Evolutionary conservation across 257 asterid genomes (phyloP), one percentile per base, ranked within the genome.

Genomic region (Solanum boliviense): DNA sequence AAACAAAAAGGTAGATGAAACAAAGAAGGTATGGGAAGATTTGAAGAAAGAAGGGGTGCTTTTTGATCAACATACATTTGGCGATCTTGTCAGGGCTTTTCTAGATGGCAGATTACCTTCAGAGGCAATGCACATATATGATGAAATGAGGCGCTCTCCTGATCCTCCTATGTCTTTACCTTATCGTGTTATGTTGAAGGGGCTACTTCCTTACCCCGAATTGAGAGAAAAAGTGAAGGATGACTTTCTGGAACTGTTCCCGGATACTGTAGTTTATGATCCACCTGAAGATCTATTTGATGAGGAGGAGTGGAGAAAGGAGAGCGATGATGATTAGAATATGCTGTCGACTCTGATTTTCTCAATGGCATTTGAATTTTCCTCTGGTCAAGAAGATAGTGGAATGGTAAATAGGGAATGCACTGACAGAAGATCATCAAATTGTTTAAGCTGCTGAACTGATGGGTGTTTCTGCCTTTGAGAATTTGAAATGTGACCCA

Each of bases 21-120:
- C 96, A 32, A 91, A 91, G 76, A 90, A 65, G 85, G 98, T 97
- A 18, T 97, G 99, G 98, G 92, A 75, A n/a, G 98, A 97, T 91
- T 79, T 97, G 79, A 94, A 92, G 91, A 90, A 89, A 36, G 98
- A 97, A 91, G 93, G 88, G 84, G 96, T 97, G 65, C 95, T 91
- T 90, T 97, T 97, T 72, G 98, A 97, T 91, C 99, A 97, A 91
- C 99, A 95, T 82, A 97, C 98, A 4, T 97, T 95, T 88, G 98
- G 99, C 58, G 98, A 95, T 88, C 95, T 97, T n/a, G 76, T 97
- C 46, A 91, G 98, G 92, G 98, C 99, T 21, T 97, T 95, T 89
- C 89, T 94, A 60, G 98, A 95, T 85, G 87, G 92, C 39, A 95
- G 96, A 41, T 85, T 92, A 89, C 95, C 94, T 5, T 89, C 88